Percentiles rank a stretch among this genome's conserved stretches.
Evolutionary conservation across 1,284 basidiomycete genomes (phyloP).

Genomic region (Boletellus dicymbophilus): DNA sequence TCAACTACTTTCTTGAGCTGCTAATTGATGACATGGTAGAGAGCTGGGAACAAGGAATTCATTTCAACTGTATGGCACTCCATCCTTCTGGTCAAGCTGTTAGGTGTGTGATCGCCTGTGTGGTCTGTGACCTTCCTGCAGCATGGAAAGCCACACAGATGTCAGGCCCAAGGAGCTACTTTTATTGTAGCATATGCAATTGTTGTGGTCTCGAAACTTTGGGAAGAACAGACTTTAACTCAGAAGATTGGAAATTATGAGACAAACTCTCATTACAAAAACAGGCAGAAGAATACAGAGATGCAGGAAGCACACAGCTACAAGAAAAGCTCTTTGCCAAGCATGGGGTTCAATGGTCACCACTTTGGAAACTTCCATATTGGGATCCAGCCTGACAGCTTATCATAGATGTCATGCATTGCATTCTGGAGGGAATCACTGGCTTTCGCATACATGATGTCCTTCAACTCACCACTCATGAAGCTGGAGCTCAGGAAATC

Average conservation of each 20-base stretch:
- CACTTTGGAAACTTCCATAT: slow-evolving; percentile 1
- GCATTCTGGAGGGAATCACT: not conserved
- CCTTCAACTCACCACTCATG: not conserved
- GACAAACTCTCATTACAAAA: slow-evolving; percentile 16
- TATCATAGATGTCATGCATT: not conserved
- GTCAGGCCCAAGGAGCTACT: slow-evolving; percentile 4
- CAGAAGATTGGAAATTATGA: slow-evolving; percentile 25
- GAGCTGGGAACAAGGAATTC: slow-evolving; percentile 29
- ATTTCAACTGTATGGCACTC: slow-evolving; percentile 20
- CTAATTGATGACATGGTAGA: slow-evolving; percentile 28
- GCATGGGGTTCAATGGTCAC: not conserved
- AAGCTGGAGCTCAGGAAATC: not conserved
- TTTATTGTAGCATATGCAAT: slow-evolving; percentile 38
- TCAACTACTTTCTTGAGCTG: slow-evolving; percentile 30
- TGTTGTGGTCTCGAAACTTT: slow-evolving; percentile 8
- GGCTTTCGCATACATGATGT: not conserved
- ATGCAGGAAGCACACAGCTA: not conserved
- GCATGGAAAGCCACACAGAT: slow-evolving; percentile 27
- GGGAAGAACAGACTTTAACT: slow-evolving; percentile 27
- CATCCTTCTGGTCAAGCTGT: slow-evolving; percentile 2
- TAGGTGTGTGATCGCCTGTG: slow-evolving; percentile 18
- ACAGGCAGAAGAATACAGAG: slow-evolving; percentile 20
- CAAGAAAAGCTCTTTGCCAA: slow-evolving; percentile 2
- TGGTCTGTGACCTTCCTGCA: slow-evolving; percentile 38
- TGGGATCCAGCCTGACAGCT: not conserved